Evolutionary conservation across 1,139 yeast genomes (phyloP).

Genomic region (Entelexis sorbosivorans): DNA sequence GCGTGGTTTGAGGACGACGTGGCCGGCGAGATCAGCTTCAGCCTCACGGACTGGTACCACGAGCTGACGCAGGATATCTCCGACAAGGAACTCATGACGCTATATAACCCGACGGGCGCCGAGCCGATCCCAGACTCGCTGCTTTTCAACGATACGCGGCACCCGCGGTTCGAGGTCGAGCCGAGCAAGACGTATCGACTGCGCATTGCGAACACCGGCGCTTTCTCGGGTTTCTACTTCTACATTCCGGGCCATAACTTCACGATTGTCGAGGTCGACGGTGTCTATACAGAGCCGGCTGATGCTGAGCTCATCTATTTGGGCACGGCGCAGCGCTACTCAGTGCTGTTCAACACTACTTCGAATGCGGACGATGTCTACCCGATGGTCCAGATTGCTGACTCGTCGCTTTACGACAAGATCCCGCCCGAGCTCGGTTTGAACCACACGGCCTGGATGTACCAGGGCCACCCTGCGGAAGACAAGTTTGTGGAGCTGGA

Average conservation of each 20-base stretch:
- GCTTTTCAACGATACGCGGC: slow-evolving; percentile 61
- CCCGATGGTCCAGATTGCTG: slow-evolving; percentile 69
- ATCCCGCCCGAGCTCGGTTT: slow-evolving; percentile 51
- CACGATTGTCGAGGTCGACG: slow-evolving; percentile 75
- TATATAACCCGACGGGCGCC: slow-evolving; percentile 90
- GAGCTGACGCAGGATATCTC: slow-evolving; percentile 42
- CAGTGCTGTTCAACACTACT: slow-evolving; percentile 63
- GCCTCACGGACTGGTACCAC: slow-evolving; percentile 81
- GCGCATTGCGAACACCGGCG: slow-evolving; percentile 71
- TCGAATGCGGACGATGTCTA: slow-evolving; percentile 48
- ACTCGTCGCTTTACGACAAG: slow-evolving; percentile 66
- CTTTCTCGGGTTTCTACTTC: slow-evolving; percentile 76
- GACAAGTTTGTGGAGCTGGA: slow-evolving; percentile 48
- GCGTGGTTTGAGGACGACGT: slow-evolving; percentile 44
- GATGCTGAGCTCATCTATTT: slow-evolving; percentile 51
- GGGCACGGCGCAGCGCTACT: slow-evolving; percentile 69
- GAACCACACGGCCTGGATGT: slow-evolving; percentile 62
- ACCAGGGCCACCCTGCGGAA: slow-evolving; percentile 34
- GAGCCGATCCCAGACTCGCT: slow-evolving; percentile 84
- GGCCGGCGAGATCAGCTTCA: slow-evolving; percentile 63
- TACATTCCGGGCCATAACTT: slow-evolving; percentile 77
- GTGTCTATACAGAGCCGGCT: slow-evolving; percentile 58
- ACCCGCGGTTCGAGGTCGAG: slow-evolving; percentile 49
- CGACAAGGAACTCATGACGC: slow-evolving; percentile 43
- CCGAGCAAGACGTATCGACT: slow-evolving; percentile 73